Percentiles rank a stretch among this genome's conserved stretches.
Conservation (phyloP, 2,329 filamentous ascomycete species). For the Diaporthe helianthi region DNA sequence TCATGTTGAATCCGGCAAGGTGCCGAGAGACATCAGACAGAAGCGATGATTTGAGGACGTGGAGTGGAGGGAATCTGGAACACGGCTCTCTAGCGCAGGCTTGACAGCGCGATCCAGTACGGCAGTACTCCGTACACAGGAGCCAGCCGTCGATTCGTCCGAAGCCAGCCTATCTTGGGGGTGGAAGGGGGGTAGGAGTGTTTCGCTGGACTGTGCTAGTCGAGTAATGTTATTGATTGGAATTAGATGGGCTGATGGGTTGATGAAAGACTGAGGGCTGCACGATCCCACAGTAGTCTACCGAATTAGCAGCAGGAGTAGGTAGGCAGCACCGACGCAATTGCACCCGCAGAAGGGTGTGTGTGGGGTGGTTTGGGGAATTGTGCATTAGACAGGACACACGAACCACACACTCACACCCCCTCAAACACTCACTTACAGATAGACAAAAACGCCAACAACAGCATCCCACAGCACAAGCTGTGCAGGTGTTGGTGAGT, state of each 20-base stretch:
- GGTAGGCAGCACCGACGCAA: not conserved
- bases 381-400: not conserved
- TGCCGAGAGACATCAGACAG: slow-evolving; percentile 32
- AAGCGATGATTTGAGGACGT: slow-evolving; percentile 34
- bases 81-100: slow-evolving; percentile 26
- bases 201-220: slow-evolving; percentile 6
- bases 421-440: too few species aligned
- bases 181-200: not conserved
- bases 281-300: not conserved
- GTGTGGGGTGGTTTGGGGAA: not conserved
- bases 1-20: slow-evolving; percentile 31
- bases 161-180: slow-evolving; percentile 9
- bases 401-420: not conserved
- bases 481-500: not conserved
- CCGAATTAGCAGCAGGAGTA: not conserved
- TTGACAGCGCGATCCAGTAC: slow-evolving; percentile 10
- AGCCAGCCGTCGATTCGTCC: slow-evolving; percentile 8
- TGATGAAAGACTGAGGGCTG: not conserved
- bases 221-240: slow-evolving; percentile 10
- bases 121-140: not conserved
- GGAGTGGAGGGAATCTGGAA: slow-evolving; percentile 24
- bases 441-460: not conserved
- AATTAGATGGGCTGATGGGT: slow-evolving; percentile 13
- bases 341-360: not conserved
- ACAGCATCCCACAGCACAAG: not conserved